phyloP scores from a whole-genome alignment of 2,329 filamentous ascomycete species.

The Beauveria australis region DNA sequence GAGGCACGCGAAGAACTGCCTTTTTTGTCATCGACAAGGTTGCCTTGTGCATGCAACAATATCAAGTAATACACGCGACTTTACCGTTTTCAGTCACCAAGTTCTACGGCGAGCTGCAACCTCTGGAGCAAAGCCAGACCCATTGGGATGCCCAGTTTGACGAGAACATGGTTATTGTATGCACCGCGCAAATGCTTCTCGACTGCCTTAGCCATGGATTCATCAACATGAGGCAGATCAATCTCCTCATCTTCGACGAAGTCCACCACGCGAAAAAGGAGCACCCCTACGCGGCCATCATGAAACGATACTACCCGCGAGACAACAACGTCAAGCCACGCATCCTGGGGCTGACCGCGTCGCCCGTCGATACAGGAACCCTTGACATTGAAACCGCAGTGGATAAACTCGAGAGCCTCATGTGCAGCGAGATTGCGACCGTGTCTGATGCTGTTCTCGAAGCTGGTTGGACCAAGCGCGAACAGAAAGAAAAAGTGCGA shows the following conservation, averaged over 20 bases:
- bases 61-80: constrained; percentile 72
- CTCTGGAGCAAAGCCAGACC: constrained; percentile 28
- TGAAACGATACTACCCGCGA: constrained; percentile 73
- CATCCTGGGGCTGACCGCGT: constrained; percentile 95
- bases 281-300: constrained; percentile 81
- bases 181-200: constrained; percentile 80
- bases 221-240: constrained; percentile 73
- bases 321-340: constrained; percentile 47
- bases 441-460: constrained; percentile 34
- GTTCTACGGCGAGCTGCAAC: constrained; percentile 63
- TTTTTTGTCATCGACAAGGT: constrained; percentile 93
- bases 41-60: constrained; percentile 83
- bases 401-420: constrained; percentile 62
- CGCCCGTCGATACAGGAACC: constrained; percentile 76
- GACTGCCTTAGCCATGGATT: constrained; percentile 73
- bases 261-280: constrained; percentile 94
- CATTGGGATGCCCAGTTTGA: constrained; percentile 46
- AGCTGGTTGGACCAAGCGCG: constrained; percentile 16
- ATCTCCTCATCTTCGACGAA: constrained; percentile 89
- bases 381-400: constrained; percentile 61
- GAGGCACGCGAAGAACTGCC: constrained; percentile 55
- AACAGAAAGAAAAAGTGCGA: constrained; percentile 42
- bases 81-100: constrained; percentile 66
- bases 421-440: constrained; percentile 80
- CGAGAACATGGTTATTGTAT: constrained; percentile 77